These are phyloP conservation scores for Populus hybrid DNA, from an alignment of 441 rosid genomes.

Conservation along the genomic window DNA sequence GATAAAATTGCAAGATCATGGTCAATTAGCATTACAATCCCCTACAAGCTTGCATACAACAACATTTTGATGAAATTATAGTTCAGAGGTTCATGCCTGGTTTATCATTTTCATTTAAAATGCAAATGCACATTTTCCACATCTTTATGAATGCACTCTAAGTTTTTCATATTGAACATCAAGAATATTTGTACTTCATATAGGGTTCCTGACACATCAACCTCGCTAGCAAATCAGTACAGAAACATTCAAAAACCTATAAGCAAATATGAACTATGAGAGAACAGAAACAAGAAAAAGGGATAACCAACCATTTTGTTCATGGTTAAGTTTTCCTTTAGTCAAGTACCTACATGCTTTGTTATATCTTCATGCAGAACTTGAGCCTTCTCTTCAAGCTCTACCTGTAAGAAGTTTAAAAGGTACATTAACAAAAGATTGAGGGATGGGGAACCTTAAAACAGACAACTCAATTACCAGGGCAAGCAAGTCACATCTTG, in stretches of 20 bases:
- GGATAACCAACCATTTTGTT: background rate
- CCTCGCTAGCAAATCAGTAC: background rate
- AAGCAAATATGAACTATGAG: background rate
- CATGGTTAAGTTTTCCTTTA: constrained; percentile 9
- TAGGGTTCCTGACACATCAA: background rate
- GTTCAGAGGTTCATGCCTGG: background rate
- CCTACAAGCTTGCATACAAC: too few relatives aligned
- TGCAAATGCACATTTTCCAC: background rate
- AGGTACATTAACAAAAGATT: constrained; percentile 8
- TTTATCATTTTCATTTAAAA: background rate
- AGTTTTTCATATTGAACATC: background rate
- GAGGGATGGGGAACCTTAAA: constrained; percentile 6
- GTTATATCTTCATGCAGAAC: constrained; percentile 69
- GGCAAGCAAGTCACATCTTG: background rate
- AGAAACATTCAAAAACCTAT: background rate
- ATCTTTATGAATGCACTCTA: background rate
- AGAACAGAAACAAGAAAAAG: background rate
- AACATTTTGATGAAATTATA: background rate
- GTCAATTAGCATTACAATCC: too few relatives aligned
- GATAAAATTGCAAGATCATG: background rate
- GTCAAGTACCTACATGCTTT: constrained; percentile 62
- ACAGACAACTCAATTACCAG: background rate
- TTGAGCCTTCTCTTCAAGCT: constrained; percentile 62
- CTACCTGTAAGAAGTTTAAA: constrained; percentile 45
- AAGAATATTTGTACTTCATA: background rate